phyloP scores from a whole-genome alignment of 345 rosid species.

The Lepidium aucheri region DNA sequence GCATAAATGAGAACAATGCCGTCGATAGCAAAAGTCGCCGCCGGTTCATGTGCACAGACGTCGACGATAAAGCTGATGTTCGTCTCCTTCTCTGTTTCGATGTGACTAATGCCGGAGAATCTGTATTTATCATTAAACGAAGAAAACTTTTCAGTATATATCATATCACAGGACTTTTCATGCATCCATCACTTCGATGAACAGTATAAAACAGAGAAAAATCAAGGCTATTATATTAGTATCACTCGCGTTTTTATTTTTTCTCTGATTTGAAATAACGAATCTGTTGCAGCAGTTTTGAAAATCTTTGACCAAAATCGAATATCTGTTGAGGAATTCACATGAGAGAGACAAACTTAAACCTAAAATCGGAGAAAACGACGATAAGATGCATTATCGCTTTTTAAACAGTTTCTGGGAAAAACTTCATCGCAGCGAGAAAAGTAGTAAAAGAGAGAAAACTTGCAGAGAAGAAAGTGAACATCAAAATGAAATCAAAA shows the following conservation, averaged over 20 bases:
- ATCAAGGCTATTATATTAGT: background rate
- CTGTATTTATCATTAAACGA: conserved; percentile 15
- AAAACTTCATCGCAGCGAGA: background rate
- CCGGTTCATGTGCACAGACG: conserved; percentile 13
- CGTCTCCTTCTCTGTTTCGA: background rate
- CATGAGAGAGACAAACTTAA: background rate
- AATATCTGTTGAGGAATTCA: background rate
- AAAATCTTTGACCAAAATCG: background rate
- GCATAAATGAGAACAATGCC: background rate
- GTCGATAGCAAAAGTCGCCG: background rate
- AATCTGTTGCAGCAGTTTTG: background rate
- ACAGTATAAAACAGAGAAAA: background rate
- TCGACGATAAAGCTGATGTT: background rate
- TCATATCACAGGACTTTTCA: background rate
- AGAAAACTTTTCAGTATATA: background rate
- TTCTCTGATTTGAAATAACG: background rate
- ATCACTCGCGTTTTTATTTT: background rate
- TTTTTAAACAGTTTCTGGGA: background rate
- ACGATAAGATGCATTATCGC: conserved; percentile 26
- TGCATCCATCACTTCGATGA: conserved; percentile 25
- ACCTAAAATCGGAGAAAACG: conserved; percentile 24
- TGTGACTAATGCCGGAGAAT: conserved; percentile 9
- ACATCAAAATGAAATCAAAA: background rate
- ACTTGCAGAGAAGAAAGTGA: background rate
- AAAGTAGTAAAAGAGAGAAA: background rate